Conservation (phyloP, 805 yeast species). For the Jamesozyma lodderae region DNA sequence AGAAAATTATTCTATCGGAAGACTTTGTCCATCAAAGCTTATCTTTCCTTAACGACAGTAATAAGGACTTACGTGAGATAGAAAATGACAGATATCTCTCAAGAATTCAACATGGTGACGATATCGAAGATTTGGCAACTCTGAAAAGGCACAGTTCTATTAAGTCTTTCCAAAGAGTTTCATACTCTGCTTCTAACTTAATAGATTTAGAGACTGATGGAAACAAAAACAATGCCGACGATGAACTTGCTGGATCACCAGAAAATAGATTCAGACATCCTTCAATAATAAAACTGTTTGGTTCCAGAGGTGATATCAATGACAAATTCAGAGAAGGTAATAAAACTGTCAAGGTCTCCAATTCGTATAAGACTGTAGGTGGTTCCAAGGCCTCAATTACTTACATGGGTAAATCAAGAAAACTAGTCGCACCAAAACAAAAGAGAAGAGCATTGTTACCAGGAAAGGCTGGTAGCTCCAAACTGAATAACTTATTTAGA, state of each 20-base stretch:
- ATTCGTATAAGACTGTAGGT: slow-evolving; percentile 45
- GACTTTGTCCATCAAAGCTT: slow-evolving; percentile 48
- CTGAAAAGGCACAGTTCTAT: slow-evolving; percentile 38
- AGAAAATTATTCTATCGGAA: slow-evolving; percentile 38
- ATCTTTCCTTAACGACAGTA: slow-evolving; percentile 38
- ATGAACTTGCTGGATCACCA: slow-evolving; percentile 9
- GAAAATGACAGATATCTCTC: slow-evolving; percentile 26
- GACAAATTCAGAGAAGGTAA: slow-evolving; percentile 36
- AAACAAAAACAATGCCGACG: neutral
- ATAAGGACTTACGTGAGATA: slow-evolving; percentile 26
- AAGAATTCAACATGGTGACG: slow-evolving; percentile 24
- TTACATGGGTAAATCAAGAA: slow-evolving; percentile 36
- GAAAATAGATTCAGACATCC: slow-evolving; percentile 31
- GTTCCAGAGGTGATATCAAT: slow-evolving; percentile 31
- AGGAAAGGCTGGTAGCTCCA: slow-evolving; percentile 1
- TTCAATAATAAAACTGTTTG: slow-evolving; percentile 38
- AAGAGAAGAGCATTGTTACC: slow-evolving; percentile 1
- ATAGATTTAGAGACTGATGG: slow-evolving; percentile 14
- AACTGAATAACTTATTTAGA: slow-evolving; percentile 12
- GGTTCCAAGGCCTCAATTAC: slow-evolving; percentile 53
- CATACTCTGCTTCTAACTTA: slow-evolving; percentile 1
- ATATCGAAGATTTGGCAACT: slow-evolving; percentile 36
- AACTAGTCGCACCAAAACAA: slow-evolving; percentile 23
- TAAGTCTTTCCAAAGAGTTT: slow-evolving; percentile 18
- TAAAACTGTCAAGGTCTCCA: slow-evolving; percentile 42